These are phyloP conservation scores for Aspergillus kassunensis DNA, from an alignment of 495 filamentous ascomycete genomes.

Conservation along the genomic window DNA sequence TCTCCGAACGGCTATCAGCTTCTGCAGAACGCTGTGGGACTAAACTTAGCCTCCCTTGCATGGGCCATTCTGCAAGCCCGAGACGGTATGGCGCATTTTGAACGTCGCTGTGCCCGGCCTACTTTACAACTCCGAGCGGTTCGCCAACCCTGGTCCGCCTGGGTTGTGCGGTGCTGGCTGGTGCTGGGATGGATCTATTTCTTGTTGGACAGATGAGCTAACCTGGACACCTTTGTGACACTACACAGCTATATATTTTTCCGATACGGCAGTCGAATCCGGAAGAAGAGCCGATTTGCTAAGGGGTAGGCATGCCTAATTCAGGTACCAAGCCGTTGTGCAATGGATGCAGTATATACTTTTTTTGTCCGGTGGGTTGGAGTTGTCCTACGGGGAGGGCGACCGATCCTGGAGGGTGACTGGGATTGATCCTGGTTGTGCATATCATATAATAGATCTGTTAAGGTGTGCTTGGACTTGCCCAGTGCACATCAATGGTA, in stretches of 20 bases:
- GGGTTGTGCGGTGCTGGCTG: neutral
- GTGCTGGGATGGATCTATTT: slow-evolving; percentile 1
- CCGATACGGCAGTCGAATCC: slow-evolving; percentile 52
- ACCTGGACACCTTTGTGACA: neutral
- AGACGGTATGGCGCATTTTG: slow-evolving; percentile 10
- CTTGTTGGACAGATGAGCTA: slow-evolving; percentile 2
- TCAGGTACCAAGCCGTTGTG: neutral
- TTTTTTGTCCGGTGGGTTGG: neutral
- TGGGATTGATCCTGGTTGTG: neutral
- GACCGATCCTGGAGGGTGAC: neutral
- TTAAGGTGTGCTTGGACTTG: neutral
- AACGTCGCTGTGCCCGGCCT: slow-evolving; percentile 4
- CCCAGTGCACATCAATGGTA: neutral
- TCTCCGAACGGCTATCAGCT: slow-evolving; percentile 1
- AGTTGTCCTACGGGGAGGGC: slow-evolving; percentile 4
- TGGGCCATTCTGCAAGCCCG: slow-evolving; percentile 13
- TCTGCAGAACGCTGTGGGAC: slow-evolving; percentile 8
- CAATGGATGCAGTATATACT: neutral
- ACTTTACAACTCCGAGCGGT: slow-evolving; percentile 3
- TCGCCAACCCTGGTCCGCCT: neutral
- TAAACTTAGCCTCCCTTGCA: slow-evolving; percentile 8
- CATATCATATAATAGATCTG: neutral
- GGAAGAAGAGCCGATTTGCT: slow-evolving; percentile 51
- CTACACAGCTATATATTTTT: slow-evolving; percentile 57
- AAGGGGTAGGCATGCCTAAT: slow-evolving; percentile 5